A percentile compares a stretch with the other conserved stretches of the same genome.
These are phyloP conservation scores for Cinnamomum chago DNA, from an alignment of 164 flowering plant species.

Conservation along the genomic window DNA sequence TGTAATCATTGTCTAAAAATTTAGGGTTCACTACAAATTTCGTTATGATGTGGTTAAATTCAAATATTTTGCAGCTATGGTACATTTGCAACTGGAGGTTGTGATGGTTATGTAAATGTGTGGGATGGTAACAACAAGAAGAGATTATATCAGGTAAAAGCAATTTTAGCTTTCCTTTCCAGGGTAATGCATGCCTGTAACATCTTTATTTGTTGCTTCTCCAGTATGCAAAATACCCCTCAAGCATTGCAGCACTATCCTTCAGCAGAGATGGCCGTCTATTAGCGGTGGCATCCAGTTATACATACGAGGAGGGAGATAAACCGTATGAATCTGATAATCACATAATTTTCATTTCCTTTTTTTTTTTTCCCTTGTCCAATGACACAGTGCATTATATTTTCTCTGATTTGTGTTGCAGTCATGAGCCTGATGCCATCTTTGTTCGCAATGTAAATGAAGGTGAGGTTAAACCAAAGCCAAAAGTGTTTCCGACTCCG, in stretches of 20 bases:
- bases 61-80: constrained; percentile 56
- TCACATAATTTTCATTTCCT: background rate
- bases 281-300: constrained; percentile 94
- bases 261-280: constrained; percentile 95
- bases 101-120: constrained; percentile 16
- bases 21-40: background rate
- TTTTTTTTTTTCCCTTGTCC: background rate
- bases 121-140: constrained; percentile 83
- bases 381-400: background rate
- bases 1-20: too few relatives aligned
- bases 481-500: constrained; percentile 65
- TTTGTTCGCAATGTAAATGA: constrained; percentile 83
- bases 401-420: constrained; percentile 30
- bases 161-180: background rate
- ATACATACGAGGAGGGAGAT: constrained; percentile 94
- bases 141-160: constrained; percentile 85
- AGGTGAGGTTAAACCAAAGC: constrained; percentile 97
- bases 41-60: background rate
- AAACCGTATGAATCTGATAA: constrained; percentile 53
- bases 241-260: constrained; percentile 89
- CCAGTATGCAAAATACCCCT: constrained; percentile 83
- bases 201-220: background rate
- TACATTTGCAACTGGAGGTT: constrained; percentile 96
- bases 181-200: background rate
- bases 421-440: constrained; percentile 93